Conservation (phyloP, 2,329 filamentous ascomycete genomes). For the Tolypocladium sp. region DNA sequence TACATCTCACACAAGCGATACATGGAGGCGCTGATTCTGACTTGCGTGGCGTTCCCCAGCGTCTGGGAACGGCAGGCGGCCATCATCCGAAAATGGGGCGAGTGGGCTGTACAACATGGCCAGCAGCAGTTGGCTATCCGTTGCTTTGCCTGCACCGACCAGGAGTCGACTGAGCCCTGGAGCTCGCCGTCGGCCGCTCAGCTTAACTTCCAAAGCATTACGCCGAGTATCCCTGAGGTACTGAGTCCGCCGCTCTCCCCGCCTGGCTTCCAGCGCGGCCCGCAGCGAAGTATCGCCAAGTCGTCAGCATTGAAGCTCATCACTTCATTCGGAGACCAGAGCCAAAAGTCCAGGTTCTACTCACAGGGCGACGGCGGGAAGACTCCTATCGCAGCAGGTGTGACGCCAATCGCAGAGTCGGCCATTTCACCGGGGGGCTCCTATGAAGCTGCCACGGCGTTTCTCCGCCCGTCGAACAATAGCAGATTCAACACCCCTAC, state of each 20-base stretch:
- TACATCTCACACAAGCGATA: slow-evolving; percentile 87
- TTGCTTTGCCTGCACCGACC: slow-evolving; percentile 84
- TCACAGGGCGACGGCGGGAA: slow-evolving; percentile 43
- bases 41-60: slow-evolving; percentile 69
- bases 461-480: slow-evolving; percentile 56
- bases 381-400: slow-evolving; percentile 74
- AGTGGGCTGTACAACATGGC: slow-evolving; percentile 76
- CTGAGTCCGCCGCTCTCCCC: slow-evolving; percentile 68
- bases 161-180: slow-evolving; percentile 81
- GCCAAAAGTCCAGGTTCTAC: slow-evolving; percentile 56
- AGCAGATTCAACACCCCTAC: slow-evolving; percentile 63
- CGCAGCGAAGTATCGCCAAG: slow-evolving; percentile 60
- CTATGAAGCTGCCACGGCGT: slow-evolving; percentile 56
- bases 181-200: slow-evolving; percentile 68
- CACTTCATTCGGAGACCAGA: slow-evolving; percentile 68
- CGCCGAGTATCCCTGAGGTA: slow-evolving; percentile 48
- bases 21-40: slow-evolving; percentile 87
- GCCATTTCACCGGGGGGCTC: slow-evolving; percentile 51
- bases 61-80: slow-evolving; percentile 90
- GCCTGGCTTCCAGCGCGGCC: slow-evolving; percentile 51
- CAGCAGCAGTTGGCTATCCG: slow-evolving; percentile 86
- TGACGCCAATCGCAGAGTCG: slow-evolving; percentile 80
- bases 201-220: slow-evolving; percentile 45
- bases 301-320: slow-evolving; percentile 83
- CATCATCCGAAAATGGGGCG: slow-evolving; percentile 89